These are phyloP conservation scores for Sclerotinia sclerotiorum DNA, from an alignment of 2,329 filamentous ascomycete species.

Conservation along the genomic window DNA sequence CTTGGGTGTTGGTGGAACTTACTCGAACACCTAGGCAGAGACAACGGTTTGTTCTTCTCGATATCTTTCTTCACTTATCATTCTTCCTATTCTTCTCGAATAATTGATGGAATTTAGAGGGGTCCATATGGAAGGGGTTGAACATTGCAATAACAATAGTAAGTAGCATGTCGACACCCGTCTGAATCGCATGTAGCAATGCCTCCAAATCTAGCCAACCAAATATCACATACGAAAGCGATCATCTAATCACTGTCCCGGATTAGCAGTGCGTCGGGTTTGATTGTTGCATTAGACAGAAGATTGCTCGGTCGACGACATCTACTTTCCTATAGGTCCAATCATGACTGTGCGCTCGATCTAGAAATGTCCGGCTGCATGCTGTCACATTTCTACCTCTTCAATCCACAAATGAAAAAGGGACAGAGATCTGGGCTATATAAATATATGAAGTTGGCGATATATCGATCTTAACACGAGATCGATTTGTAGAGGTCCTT, in stretches of 20 bases:
- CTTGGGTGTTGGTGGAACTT: not conserved
- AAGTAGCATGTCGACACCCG: slow-evolving; percentile 10
- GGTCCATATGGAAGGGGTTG: not conserved
- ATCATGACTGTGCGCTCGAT: not conserved
- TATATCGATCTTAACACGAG: slow-evolving; percentile 1
- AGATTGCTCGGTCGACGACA: slow-evolving; percentile 1
- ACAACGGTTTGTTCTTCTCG: not conserved
- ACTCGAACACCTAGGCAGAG: not conserved
- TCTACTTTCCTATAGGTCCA: slow-evolving; percentile 3
- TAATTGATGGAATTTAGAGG: slow-evolving; percentile 12
- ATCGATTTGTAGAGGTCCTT: not conserved
- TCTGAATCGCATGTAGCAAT: slow-evolving; percentile 8
- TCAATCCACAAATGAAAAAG: not conserved
- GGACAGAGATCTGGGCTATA: slow-evolving; percentile 3
- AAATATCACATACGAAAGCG: slow-evolving; percentile 5
- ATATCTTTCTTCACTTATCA: not conserved
- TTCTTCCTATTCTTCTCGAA: slow-evolving; percentile 5
- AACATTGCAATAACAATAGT: not conserved
- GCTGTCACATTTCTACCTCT: slow-evolving; percentile 10
- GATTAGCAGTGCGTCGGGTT: slow-evolving; percentile 22
- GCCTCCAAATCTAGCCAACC: slow-evolving; percentile 15
- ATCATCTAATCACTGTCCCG: slow-evolving; percentile 22
- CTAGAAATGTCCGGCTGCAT: slow-evolving; percentile 7
- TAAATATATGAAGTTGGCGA: not conserved
- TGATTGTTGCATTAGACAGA: not conserved